Evolutionary conservation across 768 basidiomycete species (phyloP).

Genomic region (Mycena galericulata): DNA sequence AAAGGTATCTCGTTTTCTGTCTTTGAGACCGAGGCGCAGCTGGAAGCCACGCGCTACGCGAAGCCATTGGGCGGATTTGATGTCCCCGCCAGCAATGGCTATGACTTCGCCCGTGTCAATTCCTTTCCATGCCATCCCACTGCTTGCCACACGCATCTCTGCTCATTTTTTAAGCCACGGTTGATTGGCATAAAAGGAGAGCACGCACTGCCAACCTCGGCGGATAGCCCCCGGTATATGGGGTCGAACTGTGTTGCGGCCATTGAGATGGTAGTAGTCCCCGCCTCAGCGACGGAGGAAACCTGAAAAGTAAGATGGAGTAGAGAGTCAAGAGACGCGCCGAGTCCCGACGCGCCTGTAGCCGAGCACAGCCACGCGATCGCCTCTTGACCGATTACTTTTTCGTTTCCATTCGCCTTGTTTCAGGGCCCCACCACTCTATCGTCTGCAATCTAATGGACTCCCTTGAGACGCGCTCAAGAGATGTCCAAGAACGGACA

Average conservation of each 20-base stretch:
- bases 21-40: constrained; percentile 84
- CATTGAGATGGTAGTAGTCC: constrained; percentile 36
- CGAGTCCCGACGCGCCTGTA: constrained; percentile 44
- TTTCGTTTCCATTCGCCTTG: constrained; percentile 2
- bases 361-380: constrained; percentile 24
- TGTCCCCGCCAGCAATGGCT: constrained; percentile 75
- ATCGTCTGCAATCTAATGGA: constrained; percentile 46
- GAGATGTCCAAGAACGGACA: constrained; percentile 80
- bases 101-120: constrained; percentile 72
- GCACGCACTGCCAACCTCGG: constrained; percentile 86
- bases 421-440: constrained; percentile 19
- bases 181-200: constrained; percentile 10
- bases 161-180: constrained; percentile 31
- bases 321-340: constrained; percentile 29
- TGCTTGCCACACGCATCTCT: constrained; percentile 90
- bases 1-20: constrained; percentile 84
- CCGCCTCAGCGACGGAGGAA: constrained; percentile 26
- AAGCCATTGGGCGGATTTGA: constrained; percentile 93
- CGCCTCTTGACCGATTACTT: constrained; percentile 10
- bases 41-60: constrained; percentile 94
- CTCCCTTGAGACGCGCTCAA: constrained; percentile 71
- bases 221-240: constrained; percentile 80
- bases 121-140: constrained; percentile 96
- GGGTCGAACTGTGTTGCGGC: constrained; percentile 89
- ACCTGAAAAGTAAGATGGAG: constrained; percentile 21